These are phyloP conservation scores for Clarkia xantiana DNA, from an alignment of 345 rosid species.

Conservation along the genomic window DNA sequence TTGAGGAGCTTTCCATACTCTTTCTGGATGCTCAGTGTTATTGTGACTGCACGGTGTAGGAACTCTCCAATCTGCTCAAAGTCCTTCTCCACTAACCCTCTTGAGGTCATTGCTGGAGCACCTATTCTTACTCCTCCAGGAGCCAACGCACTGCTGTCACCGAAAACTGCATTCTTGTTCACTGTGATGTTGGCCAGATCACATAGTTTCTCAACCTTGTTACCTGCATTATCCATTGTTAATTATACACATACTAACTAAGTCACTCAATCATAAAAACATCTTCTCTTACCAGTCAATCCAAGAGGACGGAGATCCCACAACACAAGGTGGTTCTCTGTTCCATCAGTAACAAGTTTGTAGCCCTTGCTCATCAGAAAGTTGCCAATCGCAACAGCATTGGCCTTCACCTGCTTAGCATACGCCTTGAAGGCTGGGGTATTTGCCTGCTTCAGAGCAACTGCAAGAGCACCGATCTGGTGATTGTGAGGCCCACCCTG, in stretches of 20 bases:
- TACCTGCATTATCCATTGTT: conserved; percentile 30
- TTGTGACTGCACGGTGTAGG: conserved; percentile 72
- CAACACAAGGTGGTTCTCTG: conserved; percentile 97
- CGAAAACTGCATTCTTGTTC: conserved; percentile 98
- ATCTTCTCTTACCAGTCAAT: conserved; percentile 49
- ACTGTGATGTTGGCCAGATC: conserved; percentile 93
- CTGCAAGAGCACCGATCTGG: conserved; percentile 99
- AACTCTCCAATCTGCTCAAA: conserved; percentile 90
- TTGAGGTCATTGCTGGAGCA: conserved; percentile 95
- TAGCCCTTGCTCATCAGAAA: conserved; percentile 70
- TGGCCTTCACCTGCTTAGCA: conserved; percentile 97
- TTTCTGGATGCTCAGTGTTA: conserved; percentile 78
- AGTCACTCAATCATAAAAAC: background rate
- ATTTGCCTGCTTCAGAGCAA: conserved; percentile 84
- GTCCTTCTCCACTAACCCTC: conserved; percentile 94
- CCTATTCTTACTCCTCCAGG: conserved; percentile 99
- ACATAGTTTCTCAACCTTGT: conserved; percentile 97
- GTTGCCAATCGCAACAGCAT: conserved; percentile 86
- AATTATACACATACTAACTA: background rate
- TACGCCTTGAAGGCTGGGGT: conserved; percentile 85
- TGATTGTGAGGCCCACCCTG: conserved; percentile 99
- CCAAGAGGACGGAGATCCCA: conserved; percentile 99
- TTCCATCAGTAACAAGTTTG: conserved; percentile 87
- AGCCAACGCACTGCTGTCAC: conserved; percentile 99
- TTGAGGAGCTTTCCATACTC: conserved; percentile 76